Evolutionary conservation across 164 flowering plant genomes (phyloP).

Genomic region (Vitis amurensis): DNA sequence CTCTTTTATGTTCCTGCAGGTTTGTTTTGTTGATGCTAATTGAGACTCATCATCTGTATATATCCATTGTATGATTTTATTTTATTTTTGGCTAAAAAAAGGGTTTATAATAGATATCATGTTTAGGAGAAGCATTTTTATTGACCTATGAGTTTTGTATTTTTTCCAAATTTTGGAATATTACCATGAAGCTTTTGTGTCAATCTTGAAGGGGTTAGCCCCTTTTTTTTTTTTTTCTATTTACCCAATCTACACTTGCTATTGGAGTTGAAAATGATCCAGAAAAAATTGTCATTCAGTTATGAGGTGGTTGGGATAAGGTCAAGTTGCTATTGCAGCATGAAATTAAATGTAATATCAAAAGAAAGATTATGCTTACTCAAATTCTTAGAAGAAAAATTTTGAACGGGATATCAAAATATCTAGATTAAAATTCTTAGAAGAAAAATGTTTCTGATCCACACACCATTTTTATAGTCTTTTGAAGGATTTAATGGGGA

Average conservation of each 20-base stretch:
- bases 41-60: conserved; percentile 43
- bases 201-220: not conserved
- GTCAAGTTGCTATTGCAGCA: too few species aligned
- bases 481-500: too few species aligned
- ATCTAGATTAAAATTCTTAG: too few species aligned
- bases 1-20: conserved; percentile 86
- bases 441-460: too few species aligned
- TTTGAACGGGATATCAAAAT: too few species aligned
- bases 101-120: conserved; percentile 6
- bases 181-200: not conserved
- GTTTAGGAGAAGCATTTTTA: conserved; percentile 4
- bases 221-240: not conserved
- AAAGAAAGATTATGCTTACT: too few species aligned
- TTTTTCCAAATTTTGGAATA: not conserved
- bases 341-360: too few species aligned
- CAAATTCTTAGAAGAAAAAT: too few species aligned
- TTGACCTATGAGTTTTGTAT: not conserved
- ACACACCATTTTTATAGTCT: too few species aligned
- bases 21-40: conserved; percentile 59
- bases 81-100: not conserved
- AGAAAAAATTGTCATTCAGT: too few species aligned
- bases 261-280: not conserved
- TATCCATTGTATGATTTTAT: conserved; percentile 33
- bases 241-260: too few species aligned
- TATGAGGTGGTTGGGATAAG: too few species aligned